Percentiles rank a stretch among this genome's conserved stretches.
Conservation (phyloP, 192 early-diverging fungal species). For the Coemansia sp. region DNA sequence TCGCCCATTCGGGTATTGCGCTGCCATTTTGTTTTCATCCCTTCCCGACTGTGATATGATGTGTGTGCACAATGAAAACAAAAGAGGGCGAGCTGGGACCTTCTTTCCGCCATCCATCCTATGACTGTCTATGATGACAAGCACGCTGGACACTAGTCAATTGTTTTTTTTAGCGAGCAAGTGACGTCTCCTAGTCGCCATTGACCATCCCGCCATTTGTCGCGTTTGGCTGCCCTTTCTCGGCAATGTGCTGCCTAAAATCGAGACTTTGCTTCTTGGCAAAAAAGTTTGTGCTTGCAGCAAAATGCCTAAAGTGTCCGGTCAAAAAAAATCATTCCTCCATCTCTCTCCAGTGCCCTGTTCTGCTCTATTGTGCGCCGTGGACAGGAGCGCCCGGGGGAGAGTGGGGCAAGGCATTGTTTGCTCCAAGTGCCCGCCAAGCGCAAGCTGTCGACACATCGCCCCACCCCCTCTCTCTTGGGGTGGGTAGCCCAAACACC, state of each 20-base stretch:
- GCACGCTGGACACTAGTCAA: background rate
- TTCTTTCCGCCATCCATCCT: background rate
- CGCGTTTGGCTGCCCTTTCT: background rate
- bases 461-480: background rate
- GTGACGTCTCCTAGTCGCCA: background rate
- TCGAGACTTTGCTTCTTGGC: background rate
- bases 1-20: background rate
- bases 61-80: background rate
- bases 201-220: background rate
- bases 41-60: background rate
- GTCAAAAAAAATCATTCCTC: background rate
- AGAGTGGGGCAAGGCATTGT: conserved; percentile 5
- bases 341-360: background rate
- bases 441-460: conserved; percentile 6
- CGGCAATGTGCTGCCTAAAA: background rate
- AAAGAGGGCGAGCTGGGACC: background rate
- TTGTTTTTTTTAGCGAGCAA: background rate
- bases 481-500: background rate
- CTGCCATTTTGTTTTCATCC: background rate
- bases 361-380: background rate
- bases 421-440: background rate
- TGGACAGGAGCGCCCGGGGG: conserved; percentile 4
- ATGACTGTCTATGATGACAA: background rate
- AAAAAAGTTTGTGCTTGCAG: background rate
- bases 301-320: conserved; percentile 6